A percentile compares a stretch with the other conserved stretches of the same genome.
phyloP scores from a whole-genome alignment of 495 filamentous ascomycete genomes.

The Neurospora tetrasperma region DNA sequence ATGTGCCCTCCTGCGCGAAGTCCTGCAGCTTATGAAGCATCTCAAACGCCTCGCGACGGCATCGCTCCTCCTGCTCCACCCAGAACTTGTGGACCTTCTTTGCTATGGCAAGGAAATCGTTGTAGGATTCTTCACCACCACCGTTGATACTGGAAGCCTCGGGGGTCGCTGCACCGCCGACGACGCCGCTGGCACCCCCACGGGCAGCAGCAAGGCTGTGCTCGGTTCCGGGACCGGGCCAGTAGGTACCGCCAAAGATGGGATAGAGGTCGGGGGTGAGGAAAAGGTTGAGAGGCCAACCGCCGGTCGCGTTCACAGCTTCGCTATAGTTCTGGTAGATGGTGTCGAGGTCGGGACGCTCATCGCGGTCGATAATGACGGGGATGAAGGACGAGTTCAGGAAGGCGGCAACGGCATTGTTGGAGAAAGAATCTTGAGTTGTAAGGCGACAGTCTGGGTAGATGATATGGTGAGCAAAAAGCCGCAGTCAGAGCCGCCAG shows the following conservation, averaged over 20 bases:
- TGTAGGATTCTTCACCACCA: slow-evolving; percentile 41
- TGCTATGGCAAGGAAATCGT: slow-evolving; percentile 70
- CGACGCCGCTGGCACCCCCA: slow-evolving; percentile 9
- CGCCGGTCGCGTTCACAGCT: slow-evolving; percentile 82
- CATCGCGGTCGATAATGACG: slow-evolving; percentile 88
- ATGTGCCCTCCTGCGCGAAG: slow-evolving; percentile 78
- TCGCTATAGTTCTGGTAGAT: slow-evolving; percentile 99
- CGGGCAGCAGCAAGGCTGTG: slow-evolving; percentile 26
- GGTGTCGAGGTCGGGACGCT: slow-evolving; percentile 88
- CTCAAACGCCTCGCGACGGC: slow-evolving; percentile 69
- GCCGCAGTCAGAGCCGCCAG: not conserved
- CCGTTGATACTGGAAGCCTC: slow-evolving; percentile 16
- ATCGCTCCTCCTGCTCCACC: slow-evolving; percentile 72
- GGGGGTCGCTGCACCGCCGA: slow-evolving; percentile 7
- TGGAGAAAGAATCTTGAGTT: slow-evolving; percentile 87
- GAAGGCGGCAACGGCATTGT: slow-evolving; percentile 64
- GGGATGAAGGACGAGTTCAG: slow-evolving; percentile 86
- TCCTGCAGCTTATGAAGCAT: slow-evolving; percentile 71
- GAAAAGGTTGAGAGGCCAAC: slow-evolving; percentile 96
- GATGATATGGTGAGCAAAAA: not conserved
- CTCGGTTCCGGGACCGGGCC: slow-evolving; percentile 69
- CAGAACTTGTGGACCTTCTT: slow-evolving; percentile 73
- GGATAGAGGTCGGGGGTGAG: slow-evolving; percentile 87
- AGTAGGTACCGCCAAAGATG: slow-evolving; percentile 94
- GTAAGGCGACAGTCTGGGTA: slow-evolving; percentile 78